phyloP scores from a whole-genome alignment of 345 rosid species.

The Anacardium occidentale region DNA sequence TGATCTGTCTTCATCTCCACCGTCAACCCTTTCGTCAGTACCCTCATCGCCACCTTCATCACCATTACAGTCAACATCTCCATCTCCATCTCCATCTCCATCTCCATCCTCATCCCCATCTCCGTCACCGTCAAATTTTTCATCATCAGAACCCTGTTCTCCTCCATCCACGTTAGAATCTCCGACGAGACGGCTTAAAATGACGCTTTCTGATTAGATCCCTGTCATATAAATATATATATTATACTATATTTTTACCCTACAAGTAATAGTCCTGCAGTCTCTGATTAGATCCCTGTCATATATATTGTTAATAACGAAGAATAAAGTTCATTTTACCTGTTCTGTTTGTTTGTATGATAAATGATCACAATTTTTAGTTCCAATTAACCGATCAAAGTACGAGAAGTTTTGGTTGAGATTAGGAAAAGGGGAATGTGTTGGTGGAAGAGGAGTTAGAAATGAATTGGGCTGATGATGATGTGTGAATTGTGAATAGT shows the following conservation, averaged over 20 bases:
- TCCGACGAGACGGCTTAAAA: constrained; percentile 47
- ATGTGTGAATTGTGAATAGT: neutral
- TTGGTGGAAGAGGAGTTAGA: neutral
- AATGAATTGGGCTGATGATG: neutral
- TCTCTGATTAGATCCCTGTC: too few relatives aligned
- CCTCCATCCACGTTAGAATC: constrained; percentile 50
- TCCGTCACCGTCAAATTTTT: constrained; percentile 26
- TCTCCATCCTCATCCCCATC: constrained; percentile 29
- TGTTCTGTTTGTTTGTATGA: neutral
- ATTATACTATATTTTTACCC: neutral
- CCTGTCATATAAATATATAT: neutral
- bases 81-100: constrained; percentile 22
- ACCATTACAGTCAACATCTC: neutral
- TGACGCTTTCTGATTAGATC: constrained; percentile 31
- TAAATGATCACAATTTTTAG: constrained; percentile 1
- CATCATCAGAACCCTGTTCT: constrained; percentile 46
- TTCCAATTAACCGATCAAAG: neutral
- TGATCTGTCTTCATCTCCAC: constrained; percentile 29
- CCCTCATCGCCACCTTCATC: constrained; percentile 26
- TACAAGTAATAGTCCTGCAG: neutral
- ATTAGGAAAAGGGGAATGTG: neutral
- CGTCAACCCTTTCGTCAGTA: constrained; percentile 30
- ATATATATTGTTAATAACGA: too few relatives aligned
- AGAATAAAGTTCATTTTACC: neutral
- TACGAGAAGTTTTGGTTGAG: neutral